Conservation (phyloP, 108 stramenopile genomes). For the Aurantiochytrium sp. region DNA sequence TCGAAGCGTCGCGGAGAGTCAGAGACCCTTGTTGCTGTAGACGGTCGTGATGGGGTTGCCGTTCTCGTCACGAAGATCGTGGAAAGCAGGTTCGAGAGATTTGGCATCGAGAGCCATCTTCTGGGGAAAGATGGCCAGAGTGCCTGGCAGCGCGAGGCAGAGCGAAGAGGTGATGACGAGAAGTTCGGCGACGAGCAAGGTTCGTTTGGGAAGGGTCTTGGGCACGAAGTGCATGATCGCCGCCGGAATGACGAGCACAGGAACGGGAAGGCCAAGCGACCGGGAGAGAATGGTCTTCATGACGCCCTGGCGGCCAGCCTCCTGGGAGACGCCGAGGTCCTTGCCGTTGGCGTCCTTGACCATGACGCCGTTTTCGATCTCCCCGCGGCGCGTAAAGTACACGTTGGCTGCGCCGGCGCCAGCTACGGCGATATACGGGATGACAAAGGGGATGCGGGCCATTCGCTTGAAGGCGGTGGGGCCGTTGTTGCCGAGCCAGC, state of each 20-base stretch:
- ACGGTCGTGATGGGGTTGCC: background rate
- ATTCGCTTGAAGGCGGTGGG: background rate
- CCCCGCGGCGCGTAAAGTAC: background rate
- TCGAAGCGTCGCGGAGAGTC: too few species aligned
- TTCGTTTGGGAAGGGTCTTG: background rate
- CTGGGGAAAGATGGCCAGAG: conserved; percentile 15
- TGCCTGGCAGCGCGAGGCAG: background rate
- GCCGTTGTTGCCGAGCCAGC: conserved; percentile 1
- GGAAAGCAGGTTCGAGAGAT: background rate
- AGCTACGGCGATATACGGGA: background rate
- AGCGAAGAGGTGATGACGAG: background rate
- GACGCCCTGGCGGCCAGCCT: conserved; percentile 24
- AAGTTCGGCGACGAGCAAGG: background rate
- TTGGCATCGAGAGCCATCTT: background rate
- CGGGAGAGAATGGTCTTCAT: conserved; percentile 16
- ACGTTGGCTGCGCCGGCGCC: conserved; percentile 15
- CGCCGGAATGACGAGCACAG: background rate
- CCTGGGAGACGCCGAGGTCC: conserved; percentile 14
- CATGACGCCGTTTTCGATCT: conserved; percentile 26
- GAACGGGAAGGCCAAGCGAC: conserved; percentile 7
- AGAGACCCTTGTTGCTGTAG: conserved; percentile 25
- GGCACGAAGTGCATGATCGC: background rate
- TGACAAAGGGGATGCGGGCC: background rate
- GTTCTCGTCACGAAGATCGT: background rate
- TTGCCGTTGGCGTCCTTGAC: conserved; percentile 19